Conservation (phyloP, 2,329 filamentous ascomycete species). For the Cercospora sp. region DNA sequence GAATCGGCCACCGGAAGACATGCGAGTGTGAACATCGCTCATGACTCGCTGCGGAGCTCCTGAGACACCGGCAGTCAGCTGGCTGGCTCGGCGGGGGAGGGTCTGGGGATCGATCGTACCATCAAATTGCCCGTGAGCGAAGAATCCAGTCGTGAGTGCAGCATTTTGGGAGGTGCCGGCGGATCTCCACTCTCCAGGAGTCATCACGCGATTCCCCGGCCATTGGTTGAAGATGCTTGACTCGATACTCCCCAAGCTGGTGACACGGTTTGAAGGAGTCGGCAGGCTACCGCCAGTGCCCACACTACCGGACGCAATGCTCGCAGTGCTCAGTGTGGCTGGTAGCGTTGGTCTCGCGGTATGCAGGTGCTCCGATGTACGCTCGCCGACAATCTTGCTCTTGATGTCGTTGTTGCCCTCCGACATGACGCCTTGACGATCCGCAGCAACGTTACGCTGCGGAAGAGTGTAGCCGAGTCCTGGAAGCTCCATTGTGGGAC, state of each 20-base stretch:
- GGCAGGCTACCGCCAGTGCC: slow-evolving; percentile 22
- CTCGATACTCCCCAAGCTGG: slow-evolving; percentile 35
- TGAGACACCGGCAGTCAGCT: slow-evolving; percentile 21
- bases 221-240: slow-evolving; percentile 31
- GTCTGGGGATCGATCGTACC: slow-evolving; percentile 31
- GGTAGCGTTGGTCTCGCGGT: slow-evolving; percentile 17
- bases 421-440: slow-evolving; percentile 24
- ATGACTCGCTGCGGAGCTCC: slow-evolving; percentile 22
- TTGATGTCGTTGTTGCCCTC: slow-evolving; percentile 16
- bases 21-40: slow-evolving; percentile 11
- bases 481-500: slow-evolving; percentile 9
- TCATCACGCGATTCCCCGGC: slow-evolving; percentile 36
- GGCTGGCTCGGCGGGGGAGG: slow-evolving; percentile 14
- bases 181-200: slow-evolving; percentile 39
- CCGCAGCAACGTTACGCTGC: slow-evolving; percentile 25
- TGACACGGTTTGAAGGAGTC: slow-evolving; percentile 28
- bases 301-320: slow-evolving; percentile 25
- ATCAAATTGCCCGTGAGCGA: slow-evolving; percentile 38
- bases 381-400: slow-evolving; percentile 8
- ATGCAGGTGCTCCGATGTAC: slow-evolving; percentile 11
- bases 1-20: slow-evolving; percentile 28
- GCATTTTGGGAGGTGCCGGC: slow-evolving; percentile 37
- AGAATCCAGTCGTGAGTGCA: slow-evolving; percentile 37
- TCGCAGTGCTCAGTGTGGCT: slow-evolving; percentile 23
- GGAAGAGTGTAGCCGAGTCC: slow-evolving; percentile 29